Percentiles rank a stretch among this genome's conserved stretches.
phyloP scores from a whole-genome alignment of 2,329 filamentous ascomycete genomes.

The Metarhizium humberi region DNA sequence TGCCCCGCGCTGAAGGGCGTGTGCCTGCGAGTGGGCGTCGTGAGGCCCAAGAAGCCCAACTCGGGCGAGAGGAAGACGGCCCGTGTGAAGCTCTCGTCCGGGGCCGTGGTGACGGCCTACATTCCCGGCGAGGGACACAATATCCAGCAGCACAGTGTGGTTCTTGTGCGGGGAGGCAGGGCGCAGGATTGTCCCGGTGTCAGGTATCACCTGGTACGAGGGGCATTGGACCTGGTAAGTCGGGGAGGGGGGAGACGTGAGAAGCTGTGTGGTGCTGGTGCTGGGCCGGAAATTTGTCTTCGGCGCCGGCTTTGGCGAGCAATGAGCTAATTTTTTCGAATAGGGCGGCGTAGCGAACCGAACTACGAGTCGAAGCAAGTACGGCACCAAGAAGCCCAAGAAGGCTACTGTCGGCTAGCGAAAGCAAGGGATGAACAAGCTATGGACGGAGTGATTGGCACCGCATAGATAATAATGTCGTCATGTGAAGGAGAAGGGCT shows the following conservation, averaged over 20 bases:
- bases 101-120: conserved; percentile 82
- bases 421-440: neutral
- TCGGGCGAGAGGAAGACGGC: conserved; percentile 95
- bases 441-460: neutral
- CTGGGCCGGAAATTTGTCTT: neutral
- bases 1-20: conserved; percentile 89
- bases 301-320: neutral
- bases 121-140: conserved; percentile 98
- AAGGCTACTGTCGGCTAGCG: conserved; percentile 49
- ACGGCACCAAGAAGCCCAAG: conserved; percentile 98
- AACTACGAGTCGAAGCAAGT: conserved; percentile 83
- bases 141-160: conserved; percentile 96
- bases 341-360: conserved; percentile 86
- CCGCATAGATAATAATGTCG: neutral
- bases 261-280: neutral
- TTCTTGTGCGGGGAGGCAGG: conserved; percentile 86
- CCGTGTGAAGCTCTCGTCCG: conserved; percentile 78
- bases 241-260: neutral
- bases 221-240: conserved; percentile 85
- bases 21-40: conserved; percentile 86
- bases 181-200: conserved; percentile 98
- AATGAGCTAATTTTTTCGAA: conserved; percentile 9
- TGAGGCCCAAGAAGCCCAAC: conserved; percentile 97
- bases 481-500: neutral
- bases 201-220: conserved; percentile 86